These are phyloP conservation scores for Pestalotiopsis fici DNA, from an alignment of 2,329 filamentous ascomycete genomes.

Conservation along the genomic window DNA sequence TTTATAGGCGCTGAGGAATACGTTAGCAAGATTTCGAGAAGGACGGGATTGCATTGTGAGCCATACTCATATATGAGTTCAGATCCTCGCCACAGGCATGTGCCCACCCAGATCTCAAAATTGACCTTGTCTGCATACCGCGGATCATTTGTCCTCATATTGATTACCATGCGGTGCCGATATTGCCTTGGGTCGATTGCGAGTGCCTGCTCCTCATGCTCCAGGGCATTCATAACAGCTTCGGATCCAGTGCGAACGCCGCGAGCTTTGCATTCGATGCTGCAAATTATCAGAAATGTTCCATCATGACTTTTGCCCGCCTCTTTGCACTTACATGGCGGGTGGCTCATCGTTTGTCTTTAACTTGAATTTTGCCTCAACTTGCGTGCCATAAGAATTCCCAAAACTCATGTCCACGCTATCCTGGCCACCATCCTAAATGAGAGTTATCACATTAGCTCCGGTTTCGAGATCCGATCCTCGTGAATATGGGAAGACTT, in stretches of 20 bases:
- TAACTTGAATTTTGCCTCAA: constrained; percentile 26
- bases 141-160: constrained; percentile 29
- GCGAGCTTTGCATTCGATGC: constrained; percentile 28
- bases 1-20: constrained; percentile 1
- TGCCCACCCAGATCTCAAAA: constrained; percentile 28
- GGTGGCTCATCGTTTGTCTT: constrained; percentile 25
- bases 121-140: constrained; percentile 29
- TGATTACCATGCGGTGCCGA: constrained; percentile 25
- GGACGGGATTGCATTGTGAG: background rate
- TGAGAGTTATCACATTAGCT: constrained; percentile 4
- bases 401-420: constrained; percentile 23
- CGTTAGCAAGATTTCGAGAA: background rate
- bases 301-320: background rate
- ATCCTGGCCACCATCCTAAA: constrained; percentile 27
- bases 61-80: constrained; percentile 31
- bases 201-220: constrained; percentile 16
- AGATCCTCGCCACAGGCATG: constrained; percentile 27
- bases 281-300: constrained; percentile 6
- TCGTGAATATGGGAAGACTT: constrained; percentile 9
- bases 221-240: constrained; percentile 22
- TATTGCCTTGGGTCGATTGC: constrained; percentile 23
- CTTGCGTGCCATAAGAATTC: constrained; percentile 20
- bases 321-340: constrained; percentile 22
- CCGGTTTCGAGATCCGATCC: too few species aligned
- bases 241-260: constrained; percentile 23